These are phyloP conservation scores for Stellera chamaejasme DNA, from an alignment of 345 rosid genomes.

Conservation along the genomic window DNA sequence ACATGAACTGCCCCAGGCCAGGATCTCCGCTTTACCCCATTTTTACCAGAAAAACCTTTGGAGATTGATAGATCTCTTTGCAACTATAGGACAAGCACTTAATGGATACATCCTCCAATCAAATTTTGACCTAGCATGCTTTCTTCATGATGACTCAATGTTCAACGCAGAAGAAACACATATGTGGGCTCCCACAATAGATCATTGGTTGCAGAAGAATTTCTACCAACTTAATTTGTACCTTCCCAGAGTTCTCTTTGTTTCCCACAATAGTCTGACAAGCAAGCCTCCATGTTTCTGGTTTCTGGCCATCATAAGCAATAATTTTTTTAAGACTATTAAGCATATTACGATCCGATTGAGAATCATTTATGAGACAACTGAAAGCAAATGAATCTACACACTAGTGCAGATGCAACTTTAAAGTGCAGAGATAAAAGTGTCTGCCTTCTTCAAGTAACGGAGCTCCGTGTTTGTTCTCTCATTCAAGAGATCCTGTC, in stretches of 20 bases:
- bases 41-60: too few species aligned
- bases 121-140: too few species aligned
- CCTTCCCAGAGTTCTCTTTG: conserved; percentile 83
- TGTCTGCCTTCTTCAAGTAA: conserved; percentile 54
- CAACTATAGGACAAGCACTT: too few species aligned
- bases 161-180: not conserved
- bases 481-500: conserved; percentile 67
- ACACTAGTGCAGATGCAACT: not conserved
- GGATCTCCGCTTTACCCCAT: too few species aligned
- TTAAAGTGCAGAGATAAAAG: not conserved
- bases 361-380: not conserved
- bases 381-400: not conserved
- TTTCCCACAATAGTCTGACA: conserved; percentile 93
- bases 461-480: conserved; percentile 61
- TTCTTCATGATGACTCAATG: too few species aligned
- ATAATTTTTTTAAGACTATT: not conserved
- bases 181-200: not conserved
- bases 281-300: conserved; percentile 86
- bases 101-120: too few species aligned
- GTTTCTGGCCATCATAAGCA: conserved; percentile 43
- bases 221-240: conserved; percentile 11
- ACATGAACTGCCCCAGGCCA: too few species aligned
- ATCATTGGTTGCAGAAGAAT: not conserved
- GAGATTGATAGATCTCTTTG: too few species aligned
- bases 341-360: not conserved